Conservation (phyloP, 176 grass and related monocot species). For the Luzula sylvatica region DNA sequence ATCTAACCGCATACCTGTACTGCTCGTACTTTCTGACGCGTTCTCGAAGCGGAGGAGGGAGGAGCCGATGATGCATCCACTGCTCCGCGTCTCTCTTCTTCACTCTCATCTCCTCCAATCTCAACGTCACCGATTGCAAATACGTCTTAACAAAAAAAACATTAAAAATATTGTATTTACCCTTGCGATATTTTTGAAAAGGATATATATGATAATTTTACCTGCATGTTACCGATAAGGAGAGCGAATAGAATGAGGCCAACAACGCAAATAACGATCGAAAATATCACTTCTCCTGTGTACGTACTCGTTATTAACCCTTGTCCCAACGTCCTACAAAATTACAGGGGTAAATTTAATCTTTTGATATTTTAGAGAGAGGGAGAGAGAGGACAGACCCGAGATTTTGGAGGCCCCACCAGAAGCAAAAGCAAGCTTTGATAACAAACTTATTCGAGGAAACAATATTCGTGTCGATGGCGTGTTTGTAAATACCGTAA, state of each 20-base stretch:
- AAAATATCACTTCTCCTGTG: slow-evolving; percentile 77
- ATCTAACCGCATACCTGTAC: slow-evolving; percentile 23
- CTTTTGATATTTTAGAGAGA: too few relatives aligned
- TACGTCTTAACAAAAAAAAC: slow-evolving; percentile 45
- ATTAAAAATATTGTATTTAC: neutral
- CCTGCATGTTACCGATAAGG: slow-evolving; percentile 99
- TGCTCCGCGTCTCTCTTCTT: slow-evolving; percentile 86
- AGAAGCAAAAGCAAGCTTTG: slow-evolving; percentile 84
- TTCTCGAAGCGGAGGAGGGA: slow-evolving; percentile 60
- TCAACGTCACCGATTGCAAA: slow-evolving; percentile 78
- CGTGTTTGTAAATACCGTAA: slow-evolving; percentile 66
- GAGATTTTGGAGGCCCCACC: slow-evolving; percentile 89
- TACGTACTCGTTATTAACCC: slow-evolving; percentile 68
- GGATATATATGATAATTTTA: slow-evolving; percentile 16
- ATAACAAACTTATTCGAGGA: slow-evolving; percentile 50
- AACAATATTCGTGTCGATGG: slow-evolving; percentile 46
- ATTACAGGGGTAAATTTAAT: too few relatives aligned
- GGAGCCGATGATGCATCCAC: slow-evolving; percentile 88
- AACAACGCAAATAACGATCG: slow-evolving; percentile 72
- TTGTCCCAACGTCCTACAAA: slow-evolving; percentile 74
- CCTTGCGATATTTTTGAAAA: neutral
- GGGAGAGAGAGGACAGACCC: slow-evolving; percentile 48
- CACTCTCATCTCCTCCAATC: slow-evolving; percentile 95
- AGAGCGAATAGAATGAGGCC: slow-evolving; percentile 83
- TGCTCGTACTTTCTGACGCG: slow-evolving; percentile 79